Evolutionary conservation across 805 yeast genomes (phyloP), one percentile per base, ranked within the genome.

Genomic region (Candida silvicultrix): DNA sequence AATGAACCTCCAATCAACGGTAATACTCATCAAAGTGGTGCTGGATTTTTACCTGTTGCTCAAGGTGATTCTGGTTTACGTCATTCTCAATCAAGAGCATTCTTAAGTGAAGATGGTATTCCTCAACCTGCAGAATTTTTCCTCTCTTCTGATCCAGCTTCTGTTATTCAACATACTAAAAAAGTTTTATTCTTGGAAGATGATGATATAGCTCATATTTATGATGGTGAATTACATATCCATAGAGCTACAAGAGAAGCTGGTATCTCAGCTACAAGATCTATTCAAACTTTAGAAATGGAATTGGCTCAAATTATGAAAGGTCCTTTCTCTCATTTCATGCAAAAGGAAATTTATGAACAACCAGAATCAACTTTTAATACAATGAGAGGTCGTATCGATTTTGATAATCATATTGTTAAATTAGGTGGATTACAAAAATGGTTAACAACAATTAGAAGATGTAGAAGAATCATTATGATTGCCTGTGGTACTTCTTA

Each of bases 401-500:
- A 94, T 68, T 94, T 94, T 62, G 89, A 82, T 40, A 82, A 83
- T 64, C 75, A 76, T 57, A 73, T 70, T 38, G 85, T 94, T 55
- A 85, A 78, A 54, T 75, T 94, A 50, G 99, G 99, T 62, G 99
- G 99, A 37, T 76, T 94, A 60, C 80, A 85, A 56, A 75, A 85
- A 15, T 87, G 83, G 77, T 73, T 94, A 52, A 81, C 94, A 25
- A 86, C 94, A 40, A 87, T 94, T 52, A 81, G 98, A 70, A 81
- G 97, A 62, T 89, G 97, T 58, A 82, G 97, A 70, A 81, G 99
- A 69, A 78, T 94, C 59, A 87, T 90, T 49, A 94, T 94, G 98
- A 87, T 94, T 70, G 99, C 99, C 2, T 94, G 99, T 72, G 99
- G 99, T 72, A 94, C 99, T 7, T 94, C 99, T 0, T 94, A 90